Conservation (phyloP, 2,329 filamentous ascomycete genomes). For the Phialophora macrospora region DNA sequence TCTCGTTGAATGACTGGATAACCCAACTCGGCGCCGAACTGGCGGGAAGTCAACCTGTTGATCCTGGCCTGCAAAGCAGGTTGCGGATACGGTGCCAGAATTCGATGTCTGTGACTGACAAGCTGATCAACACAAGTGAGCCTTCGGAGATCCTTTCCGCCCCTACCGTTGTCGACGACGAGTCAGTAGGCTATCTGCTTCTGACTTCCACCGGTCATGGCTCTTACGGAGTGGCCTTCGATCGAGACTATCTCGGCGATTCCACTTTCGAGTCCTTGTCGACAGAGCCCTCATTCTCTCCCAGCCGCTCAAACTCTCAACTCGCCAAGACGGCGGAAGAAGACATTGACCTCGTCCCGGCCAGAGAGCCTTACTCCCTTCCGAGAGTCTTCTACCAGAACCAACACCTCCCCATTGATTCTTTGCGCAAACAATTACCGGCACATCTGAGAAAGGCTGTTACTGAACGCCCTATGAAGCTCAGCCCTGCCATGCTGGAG, state of each 20-base stretch:
- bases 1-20: conserved; percentile 64
- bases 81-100: conserved; percentile 61
- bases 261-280: conserved; percentile 23
- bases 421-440: conserved; percentile 42
- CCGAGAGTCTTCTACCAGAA: conserved; percentile 35
- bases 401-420: conserved; percentile 31
- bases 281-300: conserved; percentile 25
- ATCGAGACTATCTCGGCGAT: conserved; percentile 49
- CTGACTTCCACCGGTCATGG: conserved; percentile 56
- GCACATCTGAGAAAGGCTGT: conserved; percentile 50
- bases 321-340: conserved; percentile 27
- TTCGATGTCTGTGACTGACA: conserved; percentile 55
- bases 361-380: conserved; percentile 48
- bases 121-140: conserved; percentile 49
- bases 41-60: conserved; percentile 41
- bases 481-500: conserved; percentile 56
- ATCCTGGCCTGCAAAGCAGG: conserved; percentile 61
- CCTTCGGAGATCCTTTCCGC: conserved; percentile 50
- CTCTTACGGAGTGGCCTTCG: conserved; percentile 58
- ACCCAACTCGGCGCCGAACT: conserved; percentile 62
- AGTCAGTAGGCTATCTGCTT: conserved; percentile 63
- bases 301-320: conserved; percentile 28
- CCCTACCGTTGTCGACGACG: conserved; percentile 60
- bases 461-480: conserved; percentile 52
- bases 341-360: conserved; percentile 42